These are phyloP conservation scores for Brassica balearica DNA, from an alignment of 441 rosid species.

Conservation along the genomic window DNA sequence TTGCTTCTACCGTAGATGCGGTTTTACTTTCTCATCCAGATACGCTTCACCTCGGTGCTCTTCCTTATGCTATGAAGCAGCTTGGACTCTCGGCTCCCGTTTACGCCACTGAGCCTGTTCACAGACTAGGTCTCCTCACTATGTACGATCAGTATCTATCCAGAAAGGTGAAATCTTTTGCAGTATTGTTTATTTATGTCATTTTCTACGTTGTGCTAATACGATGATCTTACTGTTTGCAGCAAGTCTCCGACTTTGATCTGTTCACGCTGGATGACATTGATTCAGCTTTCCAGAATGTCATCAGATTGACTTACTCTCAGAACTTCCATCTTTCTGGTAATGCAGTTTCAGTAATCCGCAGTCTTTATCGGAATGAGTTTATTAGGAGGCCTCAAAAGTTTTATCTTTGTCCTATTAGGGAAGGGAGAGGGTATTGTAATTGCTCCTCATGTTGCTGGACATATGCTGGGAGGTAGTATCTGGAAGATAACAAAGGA, in stretches of 20 bases:
- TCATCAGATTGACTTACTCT: slow-evolving; percentile 86
- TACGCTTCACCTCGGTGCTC: slow-evolving; percentile 92
- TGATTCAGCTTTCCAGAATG: slow-evolving; percentile 87
- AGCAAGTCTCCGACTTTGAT: slow-evolving; percentile 97
- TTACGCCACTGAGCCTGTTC: slow-evolving; percentile 88
- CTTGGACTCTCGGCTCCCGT: slow-evolving; percentile 89
- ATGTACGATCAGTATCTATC: slow-evolving; percentile 95
- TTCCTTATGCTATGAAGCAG: slow-evolving; percentile 91
- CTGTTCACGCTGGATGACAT: slow-evolving; percentile 90
- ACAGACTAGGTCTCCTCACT: slow-evolving; percentile 84
- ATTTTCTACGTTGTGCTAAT: slow-evolving; percentile 18
- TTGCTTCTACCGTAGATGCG: slow-evolving; percentile 86
- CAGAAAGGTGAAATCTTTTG: slow-evolving; percentile 62
- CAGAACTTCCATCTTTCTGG: slow-evolving; percentile 92
- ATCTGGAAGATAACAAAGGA: slow-evolving; percentile 97
- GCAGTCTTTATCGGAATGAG: not conserved
- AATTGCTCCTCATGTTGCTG: slow-evolving; percentile 92
- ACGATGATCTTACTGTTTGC: slow-evolving; percentile 38
- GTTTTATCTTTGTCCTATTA: slow-evolving; percentile 35
- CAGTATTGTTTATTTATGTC: not conserved
- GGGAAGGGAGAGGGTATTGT: slow-evolving; percentile 98
- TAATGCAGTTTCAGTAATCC: slow-evolving; percentile 40
- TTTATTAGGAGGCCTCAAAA: not conserved
- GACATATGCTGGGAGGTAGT: slow-evolving; percentile 95
- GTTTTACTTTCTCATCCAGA: slow-evolving; percentile 91